Evolutionary conservation across 148 eudicot genomes (phyloP).

Genomic region (Heliamphora exappendiculata): DNA sequence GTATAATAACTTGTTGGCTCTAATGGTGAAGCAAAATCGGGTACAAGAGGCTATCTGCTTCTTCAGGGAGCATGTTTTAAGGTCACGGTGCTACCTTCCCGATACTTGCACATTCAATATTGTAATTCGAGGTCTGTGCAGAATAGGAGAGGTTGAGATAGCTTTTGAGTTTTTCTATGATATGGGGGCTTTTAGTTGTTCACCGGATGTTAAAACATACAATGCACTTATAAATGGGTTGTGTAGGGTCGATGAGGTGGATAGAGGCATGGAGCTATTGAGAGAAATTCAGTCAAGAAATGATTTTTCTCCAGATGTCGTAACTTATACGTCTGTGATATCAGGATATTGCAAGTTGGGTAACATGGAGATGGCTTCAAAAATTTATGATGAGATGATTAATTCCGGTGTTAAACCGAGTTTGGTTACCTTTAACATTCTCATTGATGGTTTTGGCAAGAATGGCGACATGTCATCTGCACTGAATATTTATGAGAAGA

Average conservation of each 20-base stretch:
- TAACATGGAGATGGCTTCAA: conserved; percentile 56
- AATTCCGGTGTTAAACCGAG: conserved; percentile 56
- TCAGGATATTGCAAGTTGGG: conserved; percentile 64
- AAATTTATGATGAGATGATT: conserved; percentile 55
- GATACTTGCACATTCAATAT: conserved; percentile 73
- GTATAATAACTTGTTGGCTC: conserved; percentile 52
- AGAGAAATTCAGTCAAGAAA: conserved; percentile 33
- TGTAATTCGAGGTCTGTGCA: conserved; percentile 68
- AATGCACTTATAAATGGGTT: conserved; percentile 63
- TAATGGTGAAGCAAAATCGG: conserved; percentile 39
- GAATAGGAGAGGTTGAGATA: conserved; percentile 37
- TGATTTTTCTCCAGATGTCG: conserved; percentile 53
- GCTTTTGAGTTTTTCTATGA: conserved; percentile 45
- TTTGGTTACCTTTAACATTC: conserved; percentile 46
- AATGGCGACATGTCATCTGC: conserved; percentile 53
- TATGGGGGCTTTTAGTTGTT: conserved; percentile 52
- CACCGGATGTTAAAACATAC: conserved; percentile 59
- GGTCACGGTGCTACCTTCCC: conserved; percentile 23
- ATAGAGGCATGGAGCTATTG: conserved; percentile 50
- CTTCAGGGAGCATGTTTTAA: conserved; percentile 47
- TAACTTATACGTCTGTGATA: conserved; percentile 70
- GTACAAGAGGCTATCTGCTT: conserved; percentile 64
- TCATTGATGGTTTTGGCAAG: conserved; percentile 83
- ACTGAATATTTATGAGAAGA: conserved; percentile 42
- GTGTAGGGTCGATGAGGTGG: conserved; percentile 45